Evolutionary conservation across 768 basidiomycete genomes (phyloP).

Genomic region (Tephrocybe sp.): DNA sequence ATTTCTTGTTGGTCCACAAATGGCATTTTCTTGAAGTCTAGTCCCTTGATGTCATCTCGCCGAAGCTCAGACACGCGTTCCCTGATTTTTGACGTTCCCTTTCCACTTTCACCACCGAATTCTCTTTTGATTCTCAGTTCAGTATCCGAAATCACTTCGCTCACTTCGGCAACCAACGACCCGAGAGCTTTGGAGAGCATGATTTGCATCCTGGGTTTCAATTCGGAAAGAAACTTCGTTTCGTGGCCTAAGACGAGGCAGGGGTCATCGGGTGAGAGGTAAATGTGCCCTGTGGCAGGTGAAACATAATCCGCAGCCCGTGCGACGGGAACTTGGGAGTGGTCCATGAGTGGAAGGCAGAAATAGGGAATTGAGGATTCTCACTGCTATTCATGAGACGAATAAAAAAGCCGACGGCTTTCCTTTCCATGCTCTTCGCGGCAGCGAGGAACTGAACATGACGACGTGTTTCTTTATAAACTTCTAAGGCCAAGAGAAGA

Average conservation of each 20-base stretch:
- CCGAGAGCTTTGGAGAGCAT: slow-evolving; percentile 79
- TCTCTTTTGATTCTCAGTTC: slow-evolving; percentile 82
- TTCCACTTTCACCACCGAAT: slow-evolving; percentile 79
- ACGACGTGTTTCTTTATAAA: slow-evolving; percentile 78
- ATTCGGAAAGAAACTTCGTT: slow-evolving; percentile 74
- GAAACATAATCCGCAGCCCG: slow-evolving; percentile 87
- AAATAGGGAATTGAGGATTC: slow-evolving; percentile 18
- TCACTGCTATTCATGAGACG: slow-evolving; percentile 85
- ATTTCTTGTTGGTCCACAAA: slow-evolving; percentile 93
- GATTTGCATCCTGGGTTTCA: slow-evolving; percentile 79
- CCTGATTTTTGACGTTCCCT: slow-evolving; percentile 62
- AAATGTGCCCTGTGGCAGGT: slow-evolving; percentile 69
- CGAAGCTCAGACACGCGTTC: slow-evolving; percentile 65
- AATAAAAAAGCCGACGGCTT: slow-evolving; percentile 77
- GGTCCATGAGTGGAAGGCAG: slow-evolving; percentile 6
- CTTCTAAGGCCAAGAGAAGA: slow-evolving; percentile 78
- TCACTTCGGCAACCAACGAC: slow-evolving; percentile 77
- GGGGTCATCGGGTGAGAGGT: slow-evolving; percentile 72
- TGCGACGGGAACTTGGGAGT: slow-evolving; percentile 76
- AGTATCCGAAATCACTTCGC: slow-evolving; percentile 87
- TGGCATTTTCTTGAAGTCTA: slow-evolving; percentile 81
- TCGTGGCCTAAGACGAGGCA: slow-evolving; percentile 78
- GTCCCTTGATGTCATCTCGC: slow-evolving; percentile 52
- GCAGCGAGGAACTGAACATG: slow-evolving; percentile 86
- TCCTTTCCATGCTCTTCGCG: slow-evolving; percentile 81